Base-by-base conservation (phyloP, 352 stramenopile genomes). In the Phytophthora sp. region DNA sequence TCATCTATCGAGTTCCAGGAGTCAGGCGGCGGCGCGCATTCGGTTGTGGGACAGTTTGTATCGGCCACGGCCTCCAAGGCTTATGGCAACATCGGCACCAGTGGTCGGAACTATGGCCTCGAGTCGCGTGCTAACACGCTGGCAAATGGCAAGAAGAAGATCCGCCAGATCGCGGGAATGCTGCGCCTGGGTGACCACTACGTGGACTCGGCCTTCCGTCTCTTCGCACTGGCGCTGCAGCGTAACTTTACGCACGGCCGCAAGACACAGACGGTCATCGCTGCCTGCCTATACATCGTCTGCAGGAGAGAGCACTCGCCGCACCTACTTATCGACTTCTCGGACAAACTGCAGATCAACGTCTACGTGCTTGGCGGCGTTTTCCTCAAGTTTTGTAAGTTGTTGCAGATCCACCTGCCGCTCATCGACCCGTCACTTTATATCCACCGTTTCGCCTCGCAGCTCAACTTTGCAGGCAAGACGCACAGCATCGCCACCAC, bases 281-380 rank as follows among this genome's bases (percentile, higher is more conserved):
- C 97, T 5, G 95, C 97, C 12, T 99, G 98, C 76, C 84, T 99
- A 36, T 99, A 99, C 75, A 99, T 99, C 54, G 96, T 99, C 0
- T 99, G 97, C 78, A 84, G 98, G 26, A 89, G 98, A 69, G 93
- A 99, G 71, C 98, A 98, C 63, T 98, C 92, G 63, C 97, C 98
- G 58, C 97, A 99, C 67, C 90, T 99, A 90, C 88, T 99, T 16
- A 99, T 99, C 74, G 98, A 99, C 80, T 99, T 99, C 73, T 96
- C 84, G 13, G 98, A 99, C 82, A 98, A 98, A 52, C 82, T 99
- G 6, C 96, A 99, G 80, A 96, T 99, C 67, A 94, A 91, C 60
- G 88, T 96, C 33, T 96, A 95, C 65, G 86, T 93, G 63, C 74
- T 96, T 16, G 88, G 88, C 21, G 86, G 85, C 38, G 85, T 94